Conservation (phyloP, 2,329 filamentous ascomycete genomes). For the Aquanectria penicillioides region DNA sequence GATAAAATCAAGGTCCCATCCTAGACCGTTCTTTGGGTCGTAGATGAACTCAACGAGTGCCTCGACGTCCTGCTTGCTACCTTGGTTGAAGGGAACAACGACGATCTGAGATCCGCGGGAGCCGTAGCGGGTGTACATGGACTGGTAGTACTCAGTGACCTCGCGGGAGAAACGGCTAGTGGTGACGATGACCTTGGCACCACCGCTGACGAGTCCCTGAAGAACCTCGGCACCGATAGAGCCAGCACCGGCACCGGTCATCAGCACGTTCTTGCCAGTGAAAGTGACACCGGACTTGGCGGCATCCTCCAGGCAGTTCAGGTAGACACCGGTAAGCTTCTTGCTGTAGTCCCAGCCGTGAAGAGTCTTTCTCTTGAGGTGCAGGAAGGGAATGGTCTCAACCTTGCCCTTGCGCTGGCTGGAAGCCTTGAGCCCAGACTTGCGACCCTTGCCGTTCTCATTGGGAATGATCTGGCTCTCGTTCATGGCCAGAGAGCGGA, state of each 20-base stretch:
- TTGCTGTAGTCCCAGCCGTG: slow-evolving; percentile 99
- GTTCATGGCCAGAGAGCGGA: slow-evolving; percentile 96
- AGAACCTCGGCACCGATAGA: slow-evolving; percentile 98
- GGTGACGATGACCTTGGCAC: slow-evolving; percentile 95
- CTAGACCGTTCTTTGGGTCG: slow-evolving; percentile 93
- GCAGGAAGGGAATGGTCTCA: slow-evolving; percentile 97
- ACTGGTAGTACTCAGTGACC: slow-evolving; percentile 99
- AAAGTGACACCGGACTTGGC: slow-evolving; percentile 90
- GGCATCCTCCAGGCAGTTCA: slow-evolving; percentile 90
- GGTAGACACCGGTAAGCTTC: slow-evolving; percentile 92
- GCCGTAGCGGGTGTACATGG: slow-evolving; percentile 96
- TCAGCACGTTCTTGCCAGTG: slow-evolving; percentile 93
- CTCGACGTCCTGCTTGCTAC: slow-evolving; percentile 97
- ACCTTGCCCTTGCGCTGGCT: slow-evolving; percentile 84
- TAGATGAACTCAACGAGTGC: slow-evolving; percentile 96
- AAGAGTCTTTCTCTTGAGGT: slow-evolving; percentile 92
- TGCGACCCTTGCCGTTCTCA: slow-evolving; percentile 77
- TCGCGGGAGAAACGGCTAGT: slow-evolving; percentile 96
- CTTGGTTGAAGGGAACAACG: slow-evolving; percentile 98
- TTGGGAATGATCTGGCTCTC: slow-evolving; percentile 96
- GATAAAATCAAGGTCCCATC: slow-evolving; percentile 97
- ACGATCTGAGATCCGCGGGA: slow-evolving; percentile 95
- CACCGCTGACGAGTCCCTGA: slow-evolving; percentile 94
- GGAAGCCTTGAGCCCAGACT: slow-evolving; percentile 60
- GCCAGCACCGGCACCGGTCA: slow-evolving; percentile 97